Conservation (phyloP, 106 monocot genomes). For the Vanilla planifolia region DNA sequence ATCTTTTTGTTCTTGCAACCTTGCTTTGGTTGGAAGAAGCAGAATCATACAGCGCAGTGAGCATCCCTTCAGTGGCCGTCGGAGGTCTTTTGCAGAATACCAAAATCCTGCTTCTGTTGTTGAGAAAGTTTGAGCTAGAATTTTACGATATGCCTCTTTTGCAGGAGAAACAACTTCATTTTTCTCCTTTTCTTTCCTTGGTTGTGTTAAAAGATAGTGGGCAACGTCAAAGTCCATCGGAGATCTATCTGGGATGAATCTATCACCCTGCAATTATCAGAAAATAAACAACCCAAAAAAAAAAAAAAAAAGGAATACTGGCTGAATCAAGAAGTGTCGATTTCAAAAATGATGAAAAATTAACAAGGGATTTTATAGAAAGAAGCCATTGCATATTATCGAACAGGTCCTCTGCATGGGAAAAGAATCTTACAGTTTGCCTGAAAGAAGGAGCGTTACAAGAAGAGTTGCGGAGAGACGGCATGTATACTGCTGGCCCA, state of each 20-base stretch:
- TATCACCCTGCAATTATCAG: conserved; percentile 23
- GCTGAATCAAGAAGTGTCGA: too few relatives aligned
- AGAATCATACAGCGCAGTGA: conserved; percentile 10
- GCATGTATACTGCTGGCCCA: too few relatives aligned
- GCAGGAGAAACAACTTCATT: conserved; percentile 26
- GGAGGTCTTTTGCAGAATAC: conserved; percentile 43
- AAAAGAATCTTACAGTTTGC: too few relatives aligned
- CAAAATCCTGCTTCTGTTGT: conserved; percentile 38
- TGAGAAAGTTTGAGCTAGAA: conserved; percentile 33
- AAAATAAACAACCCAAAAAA: too few relatives aligned
- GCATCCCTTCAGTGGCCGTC: background rate
- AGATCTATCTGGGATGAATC: conserved; percentile 30
- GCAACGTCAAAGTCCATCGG: conserved; percentile 33
- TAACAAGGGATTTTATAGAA: too few relatives aligned
- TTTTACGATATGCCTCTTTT: conserved; percentile 48
- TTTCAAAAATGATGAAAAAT: too few relatives aligned
- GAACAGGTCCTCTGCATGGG: too few relatives aligned
- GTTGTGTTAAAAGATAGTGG: conserved; percentile 11
- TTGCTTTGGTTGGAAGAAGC: conserved; percentile 22
- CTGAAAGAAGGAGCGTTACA: too few relatives aligned
- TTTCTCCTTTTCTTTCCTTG: conserved; percentile 26
- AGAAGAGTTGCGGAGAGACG: too few relatives aligned
- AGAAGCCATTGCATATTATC: too few relatives aligned
- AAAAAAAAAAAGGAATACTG: too few relatives aligned
- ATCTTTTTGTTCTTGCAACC: conserved; percentile 24